Conservation (phyloP, 768 basidiomycete species). For the Suillus hirtellus region DNA sequence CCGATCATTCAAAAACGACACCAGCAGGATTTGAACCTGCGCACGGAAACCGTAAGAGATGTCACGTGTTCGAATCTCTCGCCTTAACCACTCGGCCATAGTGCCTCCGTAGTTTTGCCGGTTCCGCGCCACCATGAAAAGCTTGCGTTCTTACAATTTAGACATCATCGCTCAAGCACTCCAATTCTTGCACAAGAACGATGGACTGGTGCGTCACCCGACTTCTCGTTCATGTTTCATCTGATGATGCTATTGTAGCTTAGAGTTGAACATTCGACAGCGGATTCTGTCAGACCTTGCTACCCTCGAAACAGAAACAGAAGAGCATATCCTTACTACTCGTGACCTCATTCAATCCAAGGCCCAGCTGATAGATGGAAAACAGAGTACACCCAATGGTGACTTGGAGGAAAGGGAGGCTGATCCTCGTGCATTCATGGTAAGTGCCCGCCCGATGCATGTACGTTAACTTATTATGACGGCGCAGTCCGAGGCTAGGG, state of each 20-base stretch:
- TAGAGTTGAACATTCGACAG: constrained; percentile 79
- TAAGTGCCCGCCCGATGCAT: constrained; percentile 29
- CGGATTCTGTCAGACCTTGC: constrained; percentile 76
- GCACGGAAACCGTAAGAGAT: constrained; percentile 42
- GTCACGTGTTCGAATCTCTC: constrained; percentile 59
- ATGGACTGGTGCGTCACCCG: constrained; percentile 52
- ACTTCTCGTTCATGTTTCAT: background rate
- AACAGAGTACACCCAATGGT: constrained; percentile 15
- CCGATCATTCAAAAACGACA: constrained; percentile 28
- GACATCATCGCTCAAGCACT: background rate
- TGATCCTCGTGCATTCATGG: constrained; percentile 53
- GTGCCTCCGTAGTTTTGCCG: constrained; percentile 28
- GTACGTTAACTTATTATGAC: constrained; percentile 8
- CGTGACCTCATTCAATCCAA: constrained; percentile 62
- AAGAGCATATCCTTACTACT: constrained; percentile 48
- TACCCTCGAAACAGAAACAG: constrained; percentile 47
- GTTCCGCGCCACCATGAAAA: background rate
- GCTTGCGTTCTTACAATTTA: background rate
- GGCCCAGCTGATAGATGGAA: constrained; percentile 45
- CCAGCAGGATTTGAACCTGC: constrained; percentile 45
- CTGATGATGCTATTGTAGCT: constrained; percentile 38
- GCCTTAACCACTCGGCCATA: constrained; percentile 81
- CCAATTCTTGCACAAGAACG: constrained; percentile 7
- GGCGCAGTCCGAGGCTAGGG: constrained; percentile 62
- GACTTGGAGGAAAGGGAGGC: constrained; percentile 24